These are phyloP conservation scores for Gracilaria gracilis DNA, from an alignment of 23 red algal genomes.

Conservation along the genomic window DNA sequence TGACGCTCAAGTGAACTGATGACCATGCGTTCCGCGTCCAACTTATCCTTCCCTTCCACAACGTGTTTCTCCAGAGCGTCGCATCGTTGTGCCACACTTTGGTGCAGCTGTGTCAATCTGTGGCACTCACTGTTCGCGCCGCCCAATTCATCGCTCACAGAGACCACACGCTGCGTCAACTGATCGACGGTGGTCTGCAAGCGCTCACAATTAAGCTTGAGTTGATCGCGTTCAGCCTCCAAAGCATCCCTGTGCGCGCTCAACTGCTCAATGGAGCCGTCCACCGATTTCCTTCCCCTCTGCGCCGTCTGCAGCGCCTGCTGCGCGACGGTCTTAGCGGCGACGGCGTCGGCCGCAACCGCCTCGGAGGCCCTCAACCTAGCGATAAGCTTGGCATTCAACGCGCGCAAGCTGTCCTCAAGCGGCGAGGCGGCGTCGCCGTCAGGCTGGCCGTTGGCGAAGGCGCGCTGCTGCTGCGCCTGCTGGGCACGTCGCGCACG, in stretches of 20 bases:
- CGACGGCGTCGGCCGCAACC: background rate
- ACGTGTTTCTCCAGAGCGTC: slow-evolving; percentile 19
- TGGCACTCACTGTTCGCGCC: background rate
- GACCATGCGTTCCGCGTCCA: slow-evolving; percentile 6
- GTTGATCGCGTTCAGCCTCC: background rate
- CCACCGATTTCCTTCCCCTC: background rate
- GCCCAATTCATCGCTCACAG: background rate
- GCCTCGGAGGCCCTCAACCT: slow-evolving; percentile 1
- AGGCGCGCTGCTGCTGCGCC: background rate
- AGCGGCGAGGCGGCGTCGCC: background rate
- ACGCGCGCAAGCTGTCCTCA: slow-evolving; percentile 22
- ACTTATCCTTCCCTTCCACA: background rate
- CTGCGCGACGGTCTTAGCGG: background rate
- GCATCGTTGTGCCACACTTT: background rate
- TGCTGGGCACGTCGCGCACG: background rate
- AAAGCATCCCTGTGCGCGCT: background rate
- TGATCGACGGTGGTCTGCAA: background rate
- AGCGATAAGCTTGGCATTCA: slow-evolving; percentile 26
- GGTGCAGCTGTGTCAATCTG: background rate
- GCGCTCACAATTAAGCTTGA: background rate
- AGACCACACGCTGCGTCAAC: background rate
- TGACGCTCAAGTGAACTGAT: background rate
- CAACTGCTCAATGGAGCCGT: background rate
- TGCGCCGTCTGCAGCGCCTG: slow-evolving; percentile 22
- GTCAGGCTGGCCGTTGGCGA: background rate